Percentiles rank a stretch among this genome's conserved stretches.
These are phyloP conservation scores for bread wheat (Triticum aestivum) DNA, from an alignment of 176 grass and related monocot genomes.

Conservation along the genomic window IWGSC_CS_RefSeq_v2.1 NC_057809.1:604360357-604360856, in stretches of 20 bases:
- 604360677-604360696: slow-evolving; percentile 8
- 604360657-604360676: not conserved
- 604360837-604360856: slow-evolving; percentile 35
- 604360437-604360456: slow-evolving; percentile 6
- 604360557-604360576: too few species aligned
- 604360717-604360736: not conserved
- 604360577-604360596: too few species aligned
- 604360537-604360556: not conserved
- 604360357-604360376: too few species aligned
- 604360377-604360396: too few species aligned
- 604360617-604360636: not conserved
- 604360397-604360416: too few species aligned
- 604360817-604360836: slow-evolving; percentile 14
- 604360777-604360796: slow-evolving; percentile 27
- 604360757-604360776: not conserved
- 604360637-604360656: not conserved
- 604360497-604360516: not conserved
- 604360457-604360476: slow-evolving; percentile 15
- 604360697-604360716: not conserved
- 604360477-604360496: slow-evolving; percentile 20
- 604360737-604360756: slow-evolving; percentile 21
- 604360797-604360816: slow-evolving; percentile 21
- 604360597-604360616: not conserved
- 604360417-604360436: too few species aligned
- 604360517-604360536: slow-evolving; percentile 17